Evolutionary conservation across 805 yeast species (phyloP).

Genomic region (Saturnispora silvae): DNA sequence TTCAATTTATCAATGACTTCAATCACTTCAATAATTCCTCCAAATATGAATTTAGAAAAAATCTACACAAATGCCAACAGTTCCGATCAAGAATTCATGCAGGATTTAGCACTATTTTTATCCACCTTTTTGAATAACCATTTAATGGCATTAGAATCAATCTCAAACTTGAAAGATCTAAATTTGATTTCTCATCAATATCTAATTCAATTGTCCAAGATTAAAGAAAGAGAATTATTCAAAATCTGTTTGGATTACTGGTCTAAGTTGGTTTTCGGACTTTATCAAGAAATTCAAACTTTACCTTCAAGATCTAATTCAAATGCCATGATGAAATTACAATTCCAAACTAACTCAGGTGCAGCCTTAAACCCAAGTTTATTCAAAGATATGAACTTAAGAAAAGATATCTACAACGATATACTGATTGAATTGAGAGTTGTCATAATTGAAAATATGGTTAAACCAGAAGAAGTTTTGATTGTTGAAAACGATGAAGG

Average conservation of each 20-base stretch:
- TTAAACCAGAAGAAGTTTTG: constrained; percentile 94
- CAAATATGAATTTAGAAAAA: constrained; percentile 55
- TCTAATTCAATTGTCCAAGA: constrained; percentile 72
- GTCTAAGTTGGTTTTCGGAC: constrained; percentile 72
- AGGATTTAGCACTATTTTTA: constrained; percentile 88
- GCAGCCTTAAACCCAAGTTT: constrained; percentile 84
- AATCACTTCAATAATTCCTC: constrained; percentile 59
- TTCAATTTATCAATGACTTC: constrained; percentile 68
- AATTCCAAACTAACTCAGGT: constrained; percentile 44
- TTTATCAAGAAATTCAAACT: constrained; percentile 73
- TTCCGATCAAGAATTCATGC: constrained; percentile 84
- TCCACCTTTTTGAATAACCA: constrained; percentile 77
- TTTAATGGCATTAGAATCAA: constrained; percentile 51
- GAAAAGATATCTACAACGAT: constrained; percentile 75
- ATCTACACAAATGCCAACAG: constrained; percentile 69
- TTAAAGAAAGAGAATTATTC: constrained; percentile 92
- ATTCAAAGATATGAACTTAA: constrained; percentile 67
- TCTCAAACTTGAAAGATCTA: constrained; percentile 39
- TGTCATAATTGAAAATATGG: constrained; percentile 97
- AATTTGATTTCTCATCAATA: constrained; percentile 68
- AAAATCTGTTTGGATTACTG: constrained; percentile 94
- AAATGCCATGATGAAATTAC: constrained; percentile 67
- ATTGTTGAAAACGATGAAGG: constrained; percentile 98
- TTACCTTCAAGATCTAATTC: constrained; percentile 33
- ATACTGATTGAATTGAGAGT: constrained; percentile 74